phyloP scores from a whole-genome alignment of 2,329 filamentous ascomycete species.

The Penicillium occitanis region DNA sequence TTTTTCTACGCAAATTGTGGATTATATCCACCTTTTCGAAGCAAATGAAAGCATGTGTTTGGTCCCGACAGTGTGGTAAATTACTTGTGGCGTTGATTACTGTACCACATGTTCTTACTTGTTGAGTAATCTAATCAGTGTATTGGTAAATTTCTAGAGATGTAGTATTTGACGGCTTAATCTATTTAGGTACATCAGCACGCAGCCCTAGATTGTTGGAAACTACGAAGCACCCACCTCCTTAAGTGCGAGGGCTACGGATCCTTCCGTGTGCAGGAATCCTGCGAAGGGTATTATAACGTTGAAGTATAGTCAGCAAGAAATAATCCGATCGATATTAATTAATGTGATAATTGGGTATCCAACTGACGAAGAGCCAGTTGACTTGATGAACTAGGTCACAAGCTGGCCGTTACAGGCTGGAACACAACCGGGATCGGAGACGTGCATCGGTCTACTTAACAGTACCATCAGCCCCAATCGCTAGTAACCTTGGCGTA shows the following conservation, averaged over 20 bases:
- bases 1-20: background rate
- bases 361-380: background rate
- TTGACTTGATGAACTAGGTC: background rate
- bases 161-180: background rate
- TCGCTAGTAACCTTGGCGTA: background rate
- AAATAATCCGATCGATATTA: background rate
- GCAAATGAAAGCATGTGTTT: background rate
- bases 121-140: background rate
- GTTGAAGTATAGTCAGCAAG: background rate
- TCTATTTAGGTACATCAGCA: background rate
- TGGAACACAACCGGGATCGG: background rate
- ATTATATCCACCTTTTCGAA: background rate
- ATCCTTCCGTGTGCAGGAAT: background rate
- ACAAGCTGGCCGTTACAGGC: background rate
- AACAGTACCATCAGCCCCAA: background rate
- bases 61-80: conserved; percentile 5
- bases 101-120: background rate
- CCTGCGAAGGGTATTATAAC: background rate
- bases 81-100: background rate
- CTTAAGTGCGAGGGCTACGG: background rate
- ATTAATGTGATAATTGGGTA: background rate
- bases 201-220: background rate
- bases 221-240: background rate
- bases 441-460: background rate
- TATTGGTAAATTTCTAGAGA: background rate